Evolutionary conservation across 164 flowering plant species (phyloP), one percentile per base, ranked within the genome.

Genomic region (Paratinospora sagittata): DNA sequence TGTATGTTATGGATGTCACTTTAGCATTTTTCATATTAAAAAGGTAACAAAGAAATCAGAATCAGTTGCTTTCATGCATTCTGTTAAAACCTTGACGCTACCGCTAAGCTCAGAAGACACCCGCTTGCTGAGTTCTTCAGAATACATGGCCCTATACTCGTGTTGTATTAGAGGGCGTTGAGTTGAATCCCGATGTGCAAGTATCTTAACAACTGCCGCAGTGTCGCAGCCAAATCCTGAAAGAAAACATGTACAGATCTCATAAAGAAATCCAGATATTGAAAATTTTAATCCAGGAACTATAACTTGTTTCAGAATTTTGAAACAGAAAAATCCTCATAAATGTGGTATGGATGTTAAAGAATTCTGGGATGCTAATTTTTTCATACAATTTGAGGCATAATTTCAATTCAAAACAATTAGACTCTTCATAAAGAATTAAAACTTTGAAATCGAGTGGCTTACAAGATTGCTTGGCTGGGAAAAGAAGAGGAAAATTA

Each of bases 191-290:
- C 97, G 77, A 73, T 93, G 92, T 10, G 91, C 84, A 61, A 91
- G 89, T 63, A 93, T 83, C 60, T 83, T 76, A 39, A 90, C 71
- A 34, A 93, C 87, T 45, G 83, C 80, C 14, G 82, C 79, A 71
- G 86, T 80, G 47, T 93, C 93, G 68, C 97, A 93, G 14, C 96
- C 93, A 45, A 89, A 76, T 66, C 97, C 98, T 93, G 80, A 63
- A 77, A 27, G n/a, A n/a, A 72, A 26, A 49, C 57, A 49, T 0
- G 19, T 49, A 13, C 16, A 49, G 57, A 14, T 49, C 57, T 10
- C 57, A 49, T 17, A 49, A 49, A 49, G 57, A 49, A 13, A 3
- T 17, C 16, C 57, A 10, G 17, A 49, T 4, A 12, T 49, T 49
- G 16, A 49, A 13, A 2, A 49, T 13, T 13, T 19, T 49, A 49